Percentiles rank a stretch among this genome's conserved stretches.
Conservation (phyloP, 139 green algal genomes). For the Tetratostichococcus sp. region DNA sequence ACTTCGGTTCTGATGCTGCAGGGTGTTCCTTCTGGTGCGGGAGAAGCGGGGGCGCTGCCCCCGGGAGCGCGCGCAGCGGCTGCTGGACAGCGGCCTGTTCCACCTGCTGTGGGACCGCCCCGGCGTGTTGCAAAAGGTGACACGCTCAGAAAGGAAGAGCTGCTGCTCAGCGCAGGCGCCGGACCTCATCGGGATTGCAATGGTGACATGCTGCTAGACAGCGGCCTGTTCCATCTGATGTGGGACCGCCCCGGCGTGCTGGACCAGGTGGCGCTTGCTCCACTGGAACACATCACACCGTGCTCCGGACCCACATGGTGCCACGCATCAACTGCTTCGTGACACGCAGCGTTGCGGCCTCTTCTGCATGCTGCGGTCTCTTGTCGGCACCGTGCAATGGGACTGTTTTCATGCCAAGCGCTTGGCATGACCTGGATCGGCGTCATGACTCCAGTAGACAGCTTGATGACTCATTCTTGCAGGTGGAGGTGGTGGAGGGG, state of each 20-base stretch:
- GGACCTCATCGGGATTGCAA: background rate
- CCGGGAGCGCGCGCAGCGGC: background rate
- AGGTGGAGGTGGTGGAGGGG: no score
- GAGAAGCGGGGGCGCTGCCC: background rate
- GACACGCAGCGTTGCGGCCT: no score
- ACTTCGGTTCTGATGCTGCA: no score
- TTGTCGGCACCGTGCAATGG: no score
- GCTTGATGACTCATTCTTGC: no score
- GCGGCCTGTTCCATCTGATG: background rate
- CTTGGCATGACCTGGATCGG: no score
- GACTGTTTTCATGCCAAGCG: no score
- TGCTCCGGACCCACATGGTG: no score
- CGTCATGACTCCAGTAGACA: no score
- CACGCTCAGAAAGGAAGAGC: background rate
- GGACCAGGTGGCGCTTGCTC: background rate
- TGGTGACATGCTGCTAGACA: background rate
- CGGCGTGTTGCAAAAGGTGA: background rate
- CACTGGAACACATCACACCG: no score
- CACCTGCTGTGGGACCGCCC: background rate
- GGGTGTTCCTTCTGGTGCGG: constrained; percentile 30
- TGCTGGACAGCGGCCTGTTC: background rate
- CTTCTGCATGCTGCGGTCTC: no score
- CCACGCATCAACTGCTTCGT: no score
- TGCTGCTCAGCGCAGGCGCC: background rate
- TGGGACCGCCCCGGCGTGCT: background rate